phyloP scores from a whole-genome alignment of 345 rosid genomes.

The Carallia brachiata region DNA sequence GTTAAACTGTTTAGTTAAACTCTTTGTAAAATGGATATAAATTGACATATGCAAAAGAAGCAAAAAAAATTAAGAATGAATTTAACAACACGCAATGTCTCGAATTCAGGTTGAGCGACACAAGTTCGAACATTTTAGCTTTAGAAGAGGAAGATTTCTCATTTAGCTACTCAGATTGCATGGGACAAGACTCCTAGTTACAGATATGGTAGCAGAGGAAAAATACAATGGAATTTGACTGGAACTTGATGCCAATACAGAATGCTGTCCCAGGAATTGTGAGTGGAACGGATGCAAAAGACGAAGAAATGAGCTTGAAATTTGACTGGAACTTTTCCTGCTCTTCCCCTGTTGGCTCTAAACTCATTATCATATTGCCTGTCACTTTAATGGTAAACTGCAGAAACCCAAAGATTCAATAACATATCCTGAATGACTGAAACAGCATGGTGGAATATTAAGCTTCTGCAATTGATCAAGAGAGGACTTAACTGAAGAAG shows the following conservation, averaged over 20 bases:
- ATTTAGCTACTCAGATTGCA: too few species aligned
- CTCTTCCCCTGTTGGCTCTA: conserved; percentile 57
- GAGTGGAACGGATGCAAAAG: conserved; percentile 7
- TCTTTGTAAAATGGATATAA: too few species aligned
- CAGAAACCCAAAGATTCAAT: conserved; percentile 1
- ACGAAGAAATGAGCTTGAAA: conserved; percentile 63
- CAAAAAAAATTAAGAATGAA: too few species aligned
- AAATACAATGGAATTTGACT: too few species aligned
- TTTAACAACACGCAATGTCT: too few species aligned
- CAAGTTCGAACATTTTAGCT: too few species aligned
- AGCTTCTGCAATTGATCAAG: neutral
- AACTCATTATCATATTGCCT: conserved; percentile 74
- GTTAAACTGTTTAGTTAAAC: too few species aligned
- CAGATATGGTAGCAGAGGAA: too few species aligned
- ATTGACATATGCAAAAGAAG: too few species aligned
- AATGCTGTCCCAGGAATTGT: conserved; percentile 68
- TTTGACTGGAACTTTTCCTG: conserved; percentile 59
- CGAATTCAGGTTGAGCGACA: too few species aligned
- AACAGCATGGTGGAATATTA: neutral
- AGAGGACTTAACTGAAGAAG: conserved; percentile 51
- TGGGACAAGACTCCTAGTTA: too few species aligned
- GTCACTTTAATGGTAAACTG: conserved; percentile 69
- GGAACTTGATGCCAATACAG: conserved; percentile 43
- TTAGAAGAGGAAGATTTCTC: too few species aligned
- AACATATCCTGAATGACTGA: neutral